Base-by-base conservation (phyloP, 83 land plant species). In the Picea abies region DNA sequence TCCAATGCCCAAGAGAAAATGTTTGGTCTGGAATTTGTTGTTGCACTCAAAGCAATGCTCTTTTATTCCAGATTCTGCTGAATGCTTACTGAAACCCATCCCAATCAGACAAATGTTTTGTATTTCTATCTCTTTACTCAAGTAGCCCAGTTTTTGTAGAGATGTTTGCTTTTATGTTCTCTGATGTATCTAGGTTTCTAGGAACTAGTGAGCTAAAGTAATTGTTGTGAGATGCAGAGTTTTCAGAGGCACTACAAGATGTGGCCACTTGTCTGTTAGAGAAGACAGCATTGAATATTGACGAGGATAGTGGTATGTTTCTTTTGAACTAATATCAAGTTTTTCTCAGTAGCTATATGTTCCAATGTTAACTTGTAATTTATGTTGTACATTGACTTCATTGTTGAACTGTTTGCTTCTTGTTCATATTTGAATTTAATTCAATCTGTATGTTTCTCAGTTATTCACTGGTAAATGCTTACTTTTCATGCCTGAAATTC, bases 261-360 rank as follows among this genome's bases (percentile, higher is more conserved):
- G 84, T 89, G 90, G 95, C 93, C 41, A 39, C 84, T 66, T 93
- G 90, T 80, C 82, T 91, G 11, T 78, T 88, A 81, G 92, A 89
- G 80, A 93, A 87, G 83, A 86, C 90, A 25, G 85, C 93, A 52
- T 61, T 91, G 22, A 82, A 67, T 80, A 84, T 82, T 81, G 90
- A 91, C 78, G 92, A 89, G 82, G 87, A 89, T 29, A 89, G 85
- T 86, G 88, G 95, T 93, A 49, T 83, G 91, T 25, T 78, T 78
- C 44, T 61, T 78, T 78, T 32, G 60, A n/a, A 47, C 52, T 75
- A 44, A 25, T 75, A 49, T 58, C 60, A 49, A 22, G 17, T 49
- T 71, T 26, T 71, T 39, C 5, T n/a, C 47, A 16, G 29, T 47
- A 25, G 56, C 29, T 75, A 44, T 75, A 26, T 75, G 22, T 47